A percentile compares a stretch with the other conserved stretches of the same genome.
Conservation (phyloP, 2,329 filamentous ascomycete genomes). For the Ramularia endophylla region DNA sequence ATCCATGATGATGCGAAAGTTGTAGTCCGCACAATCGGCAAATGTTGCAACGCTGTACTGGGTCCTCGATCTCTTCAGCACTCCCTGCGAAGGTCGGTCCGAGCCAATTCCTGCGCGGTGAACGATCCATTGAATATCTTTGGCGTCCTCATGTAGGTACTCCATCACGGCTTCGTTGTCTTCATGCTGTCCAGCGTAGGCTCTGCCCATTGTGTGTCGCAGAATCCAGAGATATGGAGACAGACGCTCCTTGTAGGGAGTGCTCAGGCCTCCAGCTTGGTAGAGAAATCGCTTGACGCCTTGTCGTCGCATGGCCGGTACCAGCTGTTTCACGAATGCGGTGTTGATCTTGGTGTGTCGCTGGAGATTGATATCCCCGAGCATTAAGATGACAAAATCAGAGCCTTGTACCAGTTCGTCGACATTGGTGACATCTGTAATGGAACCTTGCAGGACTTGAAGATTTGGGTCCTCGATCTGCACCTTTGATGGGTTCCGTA, state of each 20-base stretch:
- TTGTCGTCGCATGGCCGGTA: constrained; percentile 6
- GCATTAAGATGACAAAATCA: constrained; percentile 8
- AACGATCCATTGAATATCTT: constrained; percentile 11
- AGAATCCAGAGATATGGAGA: background rate
- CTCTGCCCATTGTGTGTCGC: constrained; percentile 1
- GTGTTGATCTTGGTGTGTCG: constrained; percentile 7
- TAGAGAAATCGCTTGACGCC: constrained; percentile 9
- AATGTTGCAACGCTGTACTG: too few species aligned
- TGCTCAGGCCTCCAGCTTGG: constrained; percentile 8
- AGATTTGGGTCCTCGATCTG: constrained; percentile 4
- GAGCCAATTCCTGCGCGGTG: too few species aligned
- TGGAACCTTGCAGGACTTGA: constrained; percentile 6
- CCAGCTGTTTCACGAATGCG: constrained; percentile 6
- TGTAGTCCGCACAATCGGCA: too few species aligned
- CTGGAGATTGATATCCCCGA: constrained; percentile 4
- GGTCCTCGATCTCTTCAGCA: too few species aligned
- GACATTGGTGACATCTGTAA: constrained; percentile 5
- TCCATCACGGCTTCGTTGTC: constrained; percentile 16
- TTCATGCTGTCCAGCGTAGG: constrained; percentile 8
- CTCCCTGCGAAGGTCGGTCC: too few species aligned
- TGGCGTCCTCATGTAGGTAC: constrained; percentile 9
- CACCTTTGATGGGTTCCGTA: constrained; percentile 5
- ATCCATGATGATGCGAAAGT: too few species aligned
- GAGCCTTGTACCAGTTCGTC: constrained; percentile 3
- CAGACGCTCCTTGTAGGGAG: constrained; percentile 3